Evolutionary conservation across 305 asterid species (phyloP), one percentile per base, ranked within the genome.

Genomic region (Fraxinus floribunda): DNA sequence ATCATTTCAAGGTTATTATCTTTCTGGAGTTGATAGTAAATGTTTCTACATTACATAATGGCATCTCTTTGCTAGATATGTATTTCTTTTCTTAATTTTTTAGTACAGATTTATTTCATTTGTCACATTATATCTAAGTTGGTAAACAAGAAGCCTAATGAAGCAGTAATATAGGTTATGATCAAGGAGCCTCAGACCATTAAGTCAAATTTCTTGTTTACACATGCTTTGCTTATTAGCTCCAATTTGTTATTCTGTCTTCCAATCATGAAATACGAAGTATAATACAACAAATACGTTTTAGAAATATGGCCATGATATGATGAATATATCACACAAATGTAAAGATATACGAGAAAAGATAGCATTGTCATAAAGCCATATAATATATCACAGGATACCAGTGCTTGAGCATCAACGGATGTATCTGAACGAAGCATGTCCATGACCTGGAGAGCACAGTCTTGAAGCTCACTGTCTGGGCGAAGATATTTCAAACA

Each of bases 371-470:
- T 72, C 16, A 38, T 13, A 71, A 76, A 77, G 83, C 78, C 77
- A 83, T 49, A 66, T 78, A 74, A 80, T 60, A 22, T 49, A 79
- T 78, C 34, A 79, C 81, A 79, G 84, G 74, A 84, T 91, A 97
- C 99, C 98, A 94, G 88, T 84, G 97, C 91, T 92, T 97, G 99
- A 83, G 99, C 98, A 91, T 94, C 99, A 81, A 87, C 76, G 20
- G 86, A 81, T 83, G 89, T 87, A 85, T 93, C 98, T 3, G 90
- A 79, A 76, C 84, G 92, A 87, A 97, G 98, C 98, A 97, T 93
- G 84, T 92, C 97, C 90, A 95, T 85, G 84, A 92, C 93, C 89
- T 89, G 97, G 85, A 88, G 62, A 16, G 93, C 91, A 81, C 88
- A 92, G 84, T 87, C 90, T 88, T 92, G 97, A 82, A 97, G 97